Percentiles rank a stretch among this genome's conserved stretches.
These are phyloP conservation scores for Trichoderma endophyticum DNA, from an alignment of 2,329 filamentous ascomycete genomes.

Conservation along the genomic window DNA sequence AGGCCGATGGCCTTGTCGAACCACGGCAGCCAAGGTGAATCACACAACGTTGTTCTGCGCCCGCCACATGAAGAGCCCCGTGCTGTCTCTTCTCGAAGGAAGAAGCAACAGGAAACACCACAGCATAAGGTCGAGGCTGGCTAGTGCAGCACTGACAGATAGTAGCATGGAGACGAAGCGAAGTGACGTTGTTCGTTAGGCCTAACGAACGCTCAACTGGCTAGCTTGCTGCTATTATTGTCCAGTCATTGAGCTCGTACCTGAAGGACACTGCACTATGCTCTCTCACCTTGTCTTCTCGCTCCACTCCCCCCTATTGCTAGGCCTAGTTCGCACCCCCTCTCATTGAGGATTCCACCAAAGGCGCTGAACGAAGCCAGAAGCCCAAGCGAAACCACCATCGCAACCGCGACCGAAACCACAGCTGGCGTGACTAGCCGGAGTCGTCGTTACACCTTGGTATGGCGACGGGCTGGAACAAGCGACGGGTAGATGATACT, in stretches of 20 bases:
- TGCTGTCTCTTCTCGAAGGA: background rate
- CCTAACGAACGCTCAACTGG: background rate
- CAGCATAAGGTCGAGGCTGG: background rate
- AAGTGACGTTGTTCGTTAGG: background rate
- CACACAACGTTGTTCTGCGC: background rate
- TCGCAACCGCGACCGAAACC: background rate
- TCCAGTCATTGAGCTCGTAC: background rate
- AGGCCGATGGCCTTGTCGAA: background rate
- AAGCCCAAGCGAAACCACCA: background rate
- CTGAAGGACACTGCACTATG: background rate
- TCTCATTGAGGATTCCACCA: background rate
- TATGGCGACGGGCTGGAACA: background rate
- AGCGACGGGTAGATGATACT: background rate
- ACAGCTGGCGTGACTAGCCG: background rate
- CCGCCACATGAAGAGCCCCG: background rate
- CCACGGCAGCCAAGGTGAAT: background rate
- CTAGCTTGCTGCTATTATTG: background rate
- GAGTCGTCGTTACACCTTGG: background rate
- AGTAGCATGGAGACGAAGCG: background rate
- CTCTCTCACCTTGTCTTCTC: background rate
- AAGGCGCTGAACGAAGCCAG: background rate
- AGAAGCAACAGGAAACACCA: background rate
- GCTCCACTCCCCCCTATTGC: constrained; percentile 3
- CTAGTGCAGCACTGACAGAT: background rate
- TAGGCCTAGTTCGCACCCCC: background rate